Evolutionary conservation across 768 basidiomycete genomes (phyloP), one percentile per base, ranked within the genome.

Genomic region (Cyathus striatus): DNA sequence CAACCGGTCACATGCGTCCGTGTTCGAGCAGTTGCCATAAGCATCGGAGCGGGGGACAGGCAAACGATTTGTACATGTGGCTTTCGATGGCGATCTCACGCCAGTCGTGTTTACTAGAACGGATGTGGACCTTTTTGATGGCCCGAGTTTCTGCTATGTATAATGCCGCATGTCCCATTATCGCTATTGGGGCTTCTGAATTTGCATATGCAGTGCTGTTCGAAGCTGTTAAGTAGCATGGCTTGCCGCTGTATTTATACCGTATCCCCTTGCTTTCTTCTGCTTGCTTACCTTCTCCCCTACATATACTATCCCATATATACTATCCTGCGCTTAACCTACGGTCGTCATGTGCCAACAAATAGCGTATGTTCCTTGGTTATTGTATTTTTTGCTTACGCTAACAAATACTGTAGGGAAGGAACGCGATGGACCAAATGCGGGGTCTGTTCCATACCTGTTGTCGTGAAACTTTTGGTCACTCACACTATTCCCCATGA

Each of bases 341-440:
- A 36, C 20, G 27, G 23, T 20, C 33, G 56, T 34, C 44, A 89
- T 89, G 86, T 89, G 86, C 60, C 78, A 69, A 69, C 79, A 78
- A 62, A 70, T 87, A 61, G 82, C 86, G 86, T 88, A 66, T 54
- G 85, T 76, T 43, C 18, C 27, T 42, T 34, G 2, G 23, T 16
- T 16, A 23, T 20, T 30, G 14, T 42, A 26, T 7, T 9, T 13
- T 2, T 16, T 12, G 10, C 12, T 27, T 42, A 13, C 27, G 17
- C 14, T 32, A 16, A n/a, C n/a, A 7, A 9, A 7, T 42, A n/a
- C n/a, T 45, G 43, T 59, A 87, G 86, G 46, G 77, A 86, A 75
- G 86, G 86, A 61, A 88, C 86, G 16, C 76, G 76, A 18, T 89
- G 86, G 86, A 63, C 68, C 42, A 73, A 69, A 46, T 89, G 86